Evolutionary conservation across 1,284 basidiomycete genomes (phyloP).

Genomic region (Cutaneotrichosporon sp.): DNA sequence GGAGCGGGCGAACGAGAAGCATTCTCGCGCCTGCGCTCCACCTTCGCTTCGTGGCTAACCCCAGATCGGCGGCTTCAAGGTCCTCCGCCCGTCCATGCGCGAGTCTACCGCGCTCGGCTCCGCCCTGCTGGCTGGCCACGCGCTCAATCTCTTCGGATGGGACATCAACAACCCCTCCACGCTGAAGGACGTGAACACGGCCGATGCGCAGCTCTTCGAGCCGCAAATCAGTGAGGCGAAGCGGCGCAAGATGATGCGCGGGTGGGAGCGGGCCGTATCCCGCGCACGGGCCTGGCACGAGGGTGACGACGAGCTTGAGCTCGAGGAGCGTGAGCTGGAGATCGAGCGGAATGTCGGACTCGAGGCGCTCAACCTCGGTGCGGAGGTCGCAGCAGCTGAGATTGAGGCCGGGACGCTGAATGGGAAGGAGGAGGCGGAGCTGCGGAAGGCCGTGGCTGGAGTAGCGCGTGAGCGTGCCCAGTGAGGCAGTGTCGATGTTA

Average conservation of each 20-base stretch:
- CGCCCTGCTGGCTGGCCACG: conserved; percentile 87
- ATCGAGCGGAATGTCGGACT: conserved; percentile 16
- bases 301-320: conserved; percentile 13
- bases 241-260: conserved; percentile 61
- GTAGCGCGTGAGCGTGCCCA: neutral
- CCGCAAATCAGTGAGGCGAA: conserved; percentile 58
- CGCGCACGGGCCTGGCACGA: conserved; percentile 66
- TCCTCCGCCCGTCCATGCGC: conserved; percentile 90
- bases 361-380: neutral
- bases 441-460: neutral
- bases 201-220: conserved; percentile 67
- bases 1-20: neutral
- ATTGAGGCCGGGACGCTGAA: neutral
- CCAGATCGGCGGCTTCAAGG: conserved; percentile 76
- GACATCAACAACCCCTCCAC: conserved; percentile 79
- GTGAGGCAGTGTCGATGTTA: neutral
- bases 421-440: neutral
- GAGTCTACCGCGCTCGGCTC: conserved; percentile 97
- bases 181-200: conserved; percentile 80
- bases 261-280: conserved; percentile 81
- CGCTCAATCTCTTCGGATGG: conserved; percentile 90
- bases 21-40: neutral
- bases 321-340: conserved; percentile 20
- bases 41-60: conserved; percentile 4
- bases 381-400: neutral